phyloP scores from a whole-genome alignment of 2,329 filamentous ascomycete genomes.

The Cladobotryum protrusum region DNA sequence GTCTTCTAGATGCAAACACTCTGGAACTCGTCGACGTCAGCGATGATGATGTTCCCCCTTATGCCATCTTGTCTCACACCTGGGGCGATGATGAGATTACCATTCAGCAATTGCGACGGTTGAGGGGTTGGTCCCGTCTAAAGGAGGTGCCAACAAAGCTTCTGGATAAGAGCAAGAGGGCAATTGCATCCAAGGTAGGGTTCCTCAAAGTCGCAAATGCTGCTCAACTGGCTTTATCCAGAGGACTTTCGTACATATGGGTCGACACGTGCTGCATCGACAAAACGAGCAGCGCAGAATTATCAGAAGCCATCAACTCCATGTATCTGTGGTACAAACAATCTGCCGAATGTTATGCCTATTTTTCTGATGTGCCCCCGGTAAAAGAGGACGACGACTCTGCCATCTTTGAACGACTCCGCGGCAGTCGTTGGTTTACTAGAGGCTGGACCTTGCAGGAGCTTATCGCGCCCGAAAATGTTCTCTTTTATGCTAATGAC shows the following conservation, averaged over 20 bases:
- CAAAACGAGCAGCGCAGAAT: slow-evolving; percentile 18
- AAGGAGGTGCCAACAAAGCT: background rate
- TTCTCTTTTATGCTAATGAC: slow-evolving; percentile 9
- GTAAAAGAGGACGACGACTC: background rate
- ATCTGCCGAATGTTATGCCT: slow-evolving; percentile 20
- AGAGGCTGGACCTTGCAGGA: slow-evolving; percentile 16
- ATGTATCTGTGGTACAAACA: slow-evolving; percentile 23
- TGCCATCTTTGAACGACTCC: slow-evolving; percentile 2
- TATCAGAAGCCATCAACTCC: slow-evolving; percentile 22
- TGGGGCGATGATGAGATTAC: slow-evolving; percentile 22
- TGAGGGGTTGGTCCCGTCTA: slow-evolving; percentile 8
- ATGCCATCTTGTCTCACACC: slow-evolving; percentile 26
- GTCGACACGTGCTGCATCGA: slow-evolving; percentile 25
- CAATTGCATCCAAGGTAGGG: slow-evolving; percentile 10
- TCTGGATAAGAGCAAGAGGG: slow-evolving; percentile 3
- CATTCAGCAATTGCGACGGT: slow-evolving; percentile 17
- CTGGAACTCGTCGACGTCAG: slow-evolving; percentile 8
- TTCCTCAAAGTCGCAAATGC: slow-evolving; percentile 18
- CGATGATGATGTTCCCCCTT: slow-evolving; percentile 14
- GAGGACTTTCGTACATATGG: slow-evolving; percentile 20
- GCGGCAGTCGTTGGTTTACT: slow-evolving; percentile 19
- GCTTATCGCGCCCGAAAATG: slow-evolving; percentile 13
- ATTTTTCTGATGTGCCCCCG: slow-evolving; percentile 18
- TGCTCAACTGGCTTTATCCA: slow-evolving; percentile 3
- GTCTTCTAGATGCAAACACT: slow-evolving; percentile 6